A percentile compares a stretch with the other conserved stretches of the same genome.
Conservation (phyloP, 202 grass and related monocot genomes). For the Musa balbisiana region DNA sequence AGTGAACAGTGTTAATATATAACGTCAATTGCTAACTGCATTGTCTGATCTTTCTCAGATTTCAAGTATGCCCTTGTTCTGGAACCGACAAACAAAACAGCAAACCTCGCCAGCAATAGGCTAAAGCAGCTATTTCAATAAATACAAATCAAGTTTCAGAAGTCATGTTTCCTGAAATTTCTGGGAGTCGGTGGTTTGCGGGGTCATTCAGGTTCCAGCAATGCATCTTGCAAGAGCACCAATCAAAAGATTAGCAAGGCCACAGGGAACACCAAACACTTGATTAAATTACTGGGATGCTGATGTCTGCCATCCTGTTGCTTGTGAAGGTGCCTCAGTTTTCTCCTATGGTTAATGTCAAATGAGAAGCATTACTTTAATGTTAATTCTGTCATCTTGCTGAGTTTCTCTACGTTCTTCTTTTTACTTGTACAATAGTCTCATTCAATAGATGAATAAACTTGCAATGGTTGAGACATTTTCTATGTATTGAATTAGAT, state of each 20-base stretch:
- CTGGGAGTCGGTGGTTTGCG: neutral
- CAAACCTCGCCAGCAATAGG: conserved; percentile 55
- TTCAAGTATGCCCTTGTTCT: conserved; percentile 86
- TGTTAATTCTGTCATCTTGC: neutral
- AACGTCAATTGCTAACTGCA: too few species aligned
- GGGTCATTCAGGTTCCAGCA: neutral
- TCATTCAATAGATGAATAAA: too few species aligned
- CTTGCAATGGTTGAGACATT: too few species aligned
- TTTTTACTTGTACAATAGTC: neutral
- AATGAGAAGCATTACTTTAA: neutral
- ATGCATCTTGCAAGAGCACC: neutral
- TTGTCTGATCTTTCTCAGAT: conserved; percentile 54
- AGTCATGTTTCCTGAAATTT: neutral
- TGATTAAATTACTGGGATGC: neutral
- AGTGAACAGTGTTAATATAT: too few species aligned
- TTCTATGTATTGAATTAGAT: too few species aligned
- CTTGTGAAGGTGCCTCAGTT: neutral
- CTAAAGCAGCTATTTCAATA: conserved; percentile 81
- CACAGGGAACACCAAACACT: neutral
- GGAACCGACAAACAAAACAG: conserved; percentile 91
- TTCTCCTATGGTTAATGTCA: neutral
- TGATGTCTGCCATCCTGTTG: neutral
- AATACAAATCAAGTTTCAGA: neutral
- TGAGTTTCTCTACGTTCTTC: neutral
- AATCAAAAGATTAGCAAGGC: neutral